Percentiles rank a stretch among this genome's conserved stretches.
phyloP scores from a whole-genome alignment of 1,139 yeast species.

The Yamadazyma pseudoaaseri region DNA sequence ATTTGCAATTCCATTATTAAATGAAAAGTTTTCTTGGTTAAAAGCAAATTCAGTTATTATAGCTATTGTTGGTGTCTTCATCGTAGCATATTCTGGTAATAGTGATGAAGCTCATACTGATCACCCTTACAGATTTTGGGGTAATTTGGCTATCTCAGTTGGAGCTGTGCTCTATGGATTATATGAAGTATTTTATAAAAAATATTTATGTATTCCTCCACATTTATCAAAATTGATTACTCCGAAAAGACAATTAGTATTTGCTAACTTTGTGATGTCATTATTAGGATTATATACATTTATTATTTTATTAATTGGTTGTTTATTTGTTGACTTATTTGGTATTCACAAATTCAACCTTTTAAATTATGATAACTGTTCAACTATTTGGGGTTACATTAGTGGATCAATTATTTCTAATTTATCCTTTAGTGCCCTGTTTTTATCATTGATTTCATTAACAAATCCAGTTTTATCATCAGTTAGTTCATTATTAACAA shows the following conservation, averaged over 20 bases:
- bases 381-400: conserved; percentile 43
- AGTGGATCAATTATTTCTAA: conserved; percentile 58
- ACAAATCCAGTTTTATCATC: conserved; percentile 86
- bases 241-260: conserved; percentile 48
- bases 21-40: conserved; percentile 63
- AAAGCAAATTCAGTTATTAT: conserved; percentile 69
- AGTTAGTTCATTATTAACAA: conserved; percentile 77
- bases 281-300: conserved; percentile 63
- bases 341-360: conserved; percentile 61
- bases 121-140: conserved; percentile 65
- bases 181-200: conserved; percentile 82
- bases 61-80: conserved; percentile 72
- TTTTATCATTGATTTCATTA: conserved; percentile 75
- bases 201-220: conserved; percentile 69
- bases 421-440: conserved; percentile 67
- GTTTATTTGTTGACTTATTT: conserved; percentile 51
- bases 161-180: conserved; percentile 87
- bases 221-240: conserved; percentile 44
- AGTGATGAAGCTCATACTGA: conserved; percentile 22
- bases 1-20: conserved; percentile 73
- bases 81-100: conserved; percentile 73
- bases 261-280: conserved; percentile 48
- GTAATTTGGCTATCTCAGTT: conserved; percentile 66
- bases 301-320: conserved; percentile 45
- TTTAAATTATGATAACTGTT: conserved; percentile 43